phyloP scores from a whole-genome alignment of 2,329 filamentous ascomycete genomes.

The Exophiala dermatitidis region DNA sequence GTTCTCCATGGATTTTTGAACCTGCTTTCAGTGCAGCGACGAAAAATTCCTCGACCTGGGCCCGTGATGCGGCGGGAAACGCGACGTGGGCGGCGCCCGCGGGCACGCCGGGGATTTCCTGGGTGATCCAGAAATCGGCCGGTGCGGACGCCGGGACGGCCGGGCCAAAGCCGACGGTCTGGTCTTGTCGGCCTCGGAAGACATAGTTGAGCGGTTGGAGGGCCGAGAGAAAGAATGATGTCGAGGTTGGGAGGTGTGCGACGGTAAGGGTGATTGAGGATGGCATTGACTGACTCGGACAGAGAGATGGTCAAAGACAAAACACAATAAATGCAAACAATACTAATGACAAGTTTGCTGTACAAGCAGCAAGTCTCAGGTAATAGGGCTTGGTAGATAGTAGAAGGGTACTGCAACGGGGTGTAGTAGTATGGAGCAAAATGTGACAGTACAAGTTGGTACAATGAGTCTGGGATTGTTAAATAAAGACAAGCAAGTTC shows the following conservation, averaged over 20 bases:
- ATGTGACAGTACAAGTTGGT: too few relatives aligned
- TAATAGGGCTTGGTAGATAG: too few relatives aligned
- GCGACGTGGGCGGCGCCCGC: conserved; percentile 55
- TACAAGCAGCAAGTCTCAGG: too few relatives aligned
- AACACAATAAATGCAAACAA: too few relatives aligned
- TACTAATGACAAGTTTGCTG: too few relatives aligned
- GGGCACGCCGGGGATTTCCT: conserved; percentile 49
- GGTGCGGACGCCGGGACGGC: conserved; percentile 44
- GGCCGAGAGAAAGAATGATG: conserved; percentile 75
- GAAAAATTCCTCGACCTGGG: conserved; percentile 65
- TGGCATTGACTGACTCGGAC: conserved; percentile 38
- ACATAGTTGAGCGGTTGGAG: conserved; percentile 70
- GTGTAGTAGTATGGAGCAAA: too few relatives aligned
- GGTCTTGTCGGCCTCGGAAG: conserved; percentile 57
- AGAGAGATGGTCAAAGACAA: too few relatives aligned
- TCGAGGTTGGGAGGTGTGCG: conserved; percentile 67
- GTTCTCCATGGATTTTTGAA: conserved; percentile 52
- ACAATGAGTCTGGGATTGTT: background rate
- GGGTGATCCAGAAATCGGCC: conserved; percentile 58
- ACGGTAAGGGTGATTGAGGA: conserved; percentile 61
- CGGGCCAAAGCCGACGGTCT: conserved; percentile 53
- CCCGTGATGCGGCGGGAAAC: conserved; percentile 60
- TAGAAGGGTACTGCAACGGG: too few relatives aligned
- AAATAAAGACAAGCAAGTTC: background rate
- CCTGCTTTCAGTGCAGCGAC: conserved; percentile 60